Evolutionary conservation across 768 basidiomycete genomes (phyloP), one percentile per base, ranked within the genome.

Genomic region (Tricholoma sp.): DNA sequence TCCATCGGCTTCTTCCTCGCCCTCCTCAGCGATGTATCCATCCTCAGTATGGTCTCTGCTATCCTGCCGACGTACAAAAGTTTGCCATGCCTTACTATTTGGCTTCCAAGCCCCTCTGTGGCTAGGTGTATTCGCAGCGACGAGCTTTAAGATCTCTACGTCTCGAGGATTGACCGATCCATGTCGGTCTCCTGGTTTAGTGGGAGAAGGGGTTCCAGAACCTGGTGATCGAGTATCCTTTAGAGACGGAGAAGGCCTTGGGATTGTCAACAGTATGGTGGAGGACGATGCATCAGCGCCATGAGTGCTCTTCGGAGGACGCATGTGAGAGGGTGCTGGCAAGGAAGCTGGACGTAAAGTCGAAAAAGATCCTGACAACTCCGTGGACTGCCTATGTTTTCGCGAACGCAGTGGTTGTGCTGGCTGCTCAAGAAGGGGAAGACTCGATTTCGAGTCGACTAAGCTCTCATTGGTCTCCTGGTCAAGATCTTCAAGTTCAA

Each of bases 51-150:
- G 55, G 15, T 53, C 68, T 55, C 59, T 68, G n/a, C 57, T 62
- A 57, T 62, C 63, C 56, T 70, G 67, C 32, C 70, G 66, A 54
- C 71, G 71, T n/a, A 81, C 77, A 61, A 89, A 85, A 17, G 78
- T 66, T 56, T 80, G 77, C 87, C 86, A 89, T 11, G 84, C 82
- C 58, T 74, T 79, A 62, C 84, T 79, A 63, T 80, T 78, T 58
- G 79, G 77, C 63, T 74, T 81, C 88, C 87, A 89, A 11, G 81
- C 81, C n/a, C 77, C 81, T 53, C 86, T 77, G 66, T 90, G 88
- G 59, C 86, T 89, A 1, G 87, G 85, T 31, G 75, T 81, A 69
- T 81, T 75, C 28, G 86, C 86, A 8, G 85, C 86, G n/a, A 89
- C 81, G 33, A 89, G 74, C 59, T 76, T 79, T 61, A 82, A 57